Evolutionary conservation across 2,329 filamentous ascomycete species (phyloP), one percentile per base, ranked within the genome.

Genomic region (Claviceps capensis): DNA sequence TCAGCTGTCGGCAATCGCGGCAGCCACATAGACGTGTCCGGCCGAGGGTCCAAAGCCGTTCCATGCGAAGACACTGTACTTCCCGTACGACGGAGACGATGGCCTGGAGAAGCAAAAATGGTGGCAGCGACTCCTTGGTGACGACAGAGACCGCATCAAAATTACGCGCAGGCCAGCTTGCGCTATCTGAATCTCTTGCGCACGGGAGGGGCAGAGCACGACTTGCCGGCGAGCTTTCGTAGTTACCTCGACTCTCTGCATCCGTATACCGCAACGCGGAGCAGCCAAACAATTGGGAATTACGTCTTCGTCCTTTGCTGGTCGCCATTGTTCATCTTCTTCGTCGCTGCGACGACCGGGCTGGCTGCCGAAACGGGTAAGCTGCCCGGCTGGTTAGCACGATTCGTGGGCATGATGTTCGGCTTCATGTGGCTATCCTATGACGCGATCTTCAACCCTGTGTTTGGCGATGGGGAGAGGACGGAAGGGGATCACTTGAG

Each of bases 381-480:
- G 51, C 70, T 79, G 50, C 89, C 90, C 0, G 61, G 62, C 13
- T 94, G 87, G 87, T 56, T 91, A 48, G 74, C 70, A 2, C 65
- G 65, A 16, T 50, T 77, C 0, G 71, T 75, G 52, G 75, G 72
- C 1, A 65, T 72, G 1, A 13, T 85, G 1, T 81, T 85, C 53
- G 73, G 68, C 16, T 11, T 68, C 3, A 54, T 71, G 9, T 78
- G 75, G 75, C 58, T 64, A 53, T 58, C 55, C 3, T 76, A 78
- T 48, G 75, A 78, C 49, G 34, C 30, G 1, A 63, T 72, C 2
- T 64, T 73, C 58, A 83, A 80, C 65, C 70, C 67, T 1, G 42
- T 83, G 0, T 96, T 94, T 72, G 91, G 91, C 0, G 86, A 97
- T 62, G 93, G 93, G 0, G 91, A 97, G 73, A 78, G 77, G 60